A percentile compares a stretch with the other conserved stretches of the same genome.
Evolutionary conservation across 495 filamentous ascomycete species (phyloP).

Genomic region (Penicillium steckii): DNA sequence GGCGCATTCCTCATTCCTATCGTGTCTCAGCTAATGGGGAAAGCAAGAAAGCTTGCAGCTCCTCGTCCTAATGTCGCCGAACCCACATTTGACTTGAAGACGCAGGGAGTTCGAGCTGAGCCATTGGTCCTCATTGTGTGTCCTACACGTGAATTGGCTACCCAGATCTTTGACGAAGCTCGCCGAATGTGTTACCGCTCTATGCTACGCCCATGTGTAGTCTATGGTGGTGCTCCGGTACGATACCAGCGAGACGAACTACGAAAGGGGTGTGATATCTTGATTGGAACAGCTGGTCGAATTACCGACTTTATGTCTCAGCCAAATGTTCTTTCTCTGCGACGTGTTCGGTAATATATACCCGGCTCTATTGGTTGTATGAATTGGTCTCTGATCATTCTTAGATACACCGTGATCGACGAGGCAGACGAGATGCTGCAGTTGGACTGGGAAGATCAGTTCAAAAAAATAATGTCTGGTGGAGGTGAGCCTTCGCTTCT

Average conservation of each 20-base stretch:
- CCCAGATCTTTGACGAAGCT: constrained; percentile 92
- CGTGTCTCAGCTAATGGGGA: constrained; percentile 88
- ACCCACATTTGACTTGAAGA: constrained; percentile 36
- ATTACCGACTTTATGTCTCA: constrained; percentile 78
- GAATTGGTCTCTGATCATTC: no score
- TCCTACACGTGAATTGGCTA: constrained; percentile 84
- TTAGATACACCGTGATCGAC: constrained; percentile 80
- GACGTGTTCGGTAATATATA: constrained; percentile 66
- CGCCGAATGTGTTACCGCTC: constrained; percentile 89
- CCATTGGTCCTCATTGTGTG: constrained; percentile 83
- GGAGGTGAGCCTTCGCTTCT: constrained; percentile 56
- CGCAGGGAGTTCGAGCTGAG: constrained; percentile 63
- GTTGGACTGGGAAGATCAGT: constrained; percentile 68
- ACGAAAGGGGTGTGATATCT: constrained; percentile 79
- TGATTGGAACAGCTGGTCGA: constrained; percentile 86
- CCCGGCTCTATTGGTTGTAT: no score
- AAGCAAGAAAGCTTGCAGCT: constrained; percentile 78
- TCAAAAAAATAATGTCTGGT: constrained; percentile 70
- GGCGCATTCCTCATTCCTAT: constrained; percentile 90
- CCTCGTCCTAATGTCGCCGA: constrained; percentile 61
- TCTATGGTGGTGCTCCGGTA: constrained; percentile 79
- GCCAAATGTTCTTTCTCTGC: constrained; percentile 63
- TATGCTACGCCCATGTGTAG: constrained; percentile 89
- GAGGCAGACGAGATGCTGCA: constrained; percentile 92
- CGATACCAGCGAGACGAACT: constrained; percentile 68